phyloP scores from a whole-genome alignment of 805 yeast species.

The Yamadazyma phyllophila region DNA sequence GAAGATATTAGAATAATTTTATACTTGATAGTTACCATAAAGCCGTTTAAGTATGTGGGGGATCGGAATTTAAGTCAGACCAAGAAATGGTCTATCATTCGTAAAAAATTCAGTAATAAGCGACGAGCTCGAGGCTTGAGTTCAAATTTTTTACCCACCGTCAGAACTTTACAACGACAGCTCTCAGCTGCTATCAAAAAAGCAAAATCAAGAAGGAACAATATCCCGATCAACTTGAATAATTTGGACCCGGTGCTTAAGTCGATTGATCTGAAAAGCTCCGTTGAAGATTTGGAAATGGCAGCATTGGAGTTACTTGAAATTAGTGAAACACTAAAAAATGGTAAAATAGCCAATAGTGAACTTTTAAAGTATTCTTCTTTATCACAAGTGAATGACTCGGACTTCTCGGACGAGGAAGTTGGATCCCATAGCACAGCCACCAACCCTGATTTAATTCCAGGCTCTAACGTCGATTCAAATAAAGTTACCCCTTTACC shows the following conservation, averaged over 20 bases:
- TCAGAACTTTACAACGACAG: slow-evolving; percentile 37
- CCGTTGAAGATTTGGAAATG: slow-evolving; percentile 26
- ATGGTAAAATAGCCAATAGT: slow-evolving; percentile 21
- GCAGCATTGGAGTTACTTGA: slow-evolving; percentile 28
- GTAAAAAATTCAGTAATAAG: slow-evolving; percentile 20
- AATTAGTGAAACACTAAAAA: slow-evolving; percentile 29
- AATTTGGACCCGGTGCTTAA: slow-evolving; percentile 13
- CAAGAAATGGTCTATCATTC: slow-evolving; percentile 35
- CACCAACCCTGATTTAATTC: background rate
- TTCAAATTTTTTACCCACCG: slow-evolving; percentile 25
- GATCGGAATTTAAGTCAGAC: slow-evolving; percentile 32
- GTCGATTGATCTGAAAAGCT: slow-evolving; percentile 17
- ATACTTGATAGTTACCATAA: slow-evolving; percentile 27
- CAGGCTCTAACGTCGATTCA: background rate
- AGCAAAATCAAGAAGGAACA: slow-evolving; percentile 15
- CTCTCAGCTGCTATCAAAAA: slow-evolving; percentile 31
- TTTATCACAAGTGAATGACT: slow-evolving; percentile 1
- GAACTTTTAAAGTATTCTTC: slow-evolving; percentile 5
- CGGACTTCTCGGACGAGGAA: slow-evolving; percentile 1
- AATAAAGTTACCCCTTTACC: background rate
- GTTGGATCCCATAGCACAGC: background rate
- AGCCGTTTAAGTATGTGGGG: slow-evolving; percentile 38
- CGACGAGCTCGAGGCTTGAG: slow-evolving; percentile 9
- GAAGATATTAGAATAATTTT: slow-evolving; percentile 30
- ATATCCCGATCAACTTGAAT: background rate